These are phyloP conservation scores for Arxiozyma heterogenica DNA, from an alignment of 1,139 yeast species.

Conservation along the genomic window DNA sequence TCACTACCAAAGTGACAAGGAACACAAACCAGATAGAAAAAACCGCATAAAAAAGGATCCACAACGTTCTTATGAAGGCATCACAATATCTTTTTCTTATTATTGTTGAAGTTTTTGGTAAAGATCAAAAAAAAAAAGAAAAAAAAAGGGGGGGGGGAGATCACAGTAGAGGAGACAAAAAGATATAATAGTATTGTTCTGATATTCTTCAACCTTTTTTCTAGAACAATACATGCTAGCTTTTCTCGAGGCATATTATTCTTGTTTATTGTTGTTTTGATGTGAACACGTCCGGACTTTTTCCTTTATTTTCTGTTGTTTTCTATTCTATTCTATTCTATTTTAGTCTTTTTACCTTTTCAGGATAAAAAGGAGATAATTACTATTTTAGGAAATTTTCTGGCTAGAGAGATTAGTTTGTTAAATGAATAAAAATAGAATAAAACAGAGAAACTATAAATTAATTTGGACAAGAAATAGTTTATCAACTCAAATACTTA, in stretches of 20 bases:
- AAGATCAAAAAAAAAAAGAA: no score
- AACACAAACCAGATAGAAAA: background rate
- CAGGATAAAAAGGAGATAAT: background rate
- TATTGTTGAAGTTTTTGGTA: no score
- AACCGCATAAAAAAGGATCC: background rate
- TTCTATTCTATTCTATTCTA: no score
- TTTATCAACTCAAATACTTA: no score
- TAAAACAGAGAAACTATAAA: no score
- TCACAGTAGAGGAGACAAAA: background rate
- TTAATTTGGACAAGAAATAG: no score
- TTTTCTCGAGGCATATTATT: background rate
- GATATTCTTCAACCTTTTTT: background rate
- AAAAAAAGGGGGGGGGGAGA: background rate
- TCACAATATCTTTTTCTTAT: no score
- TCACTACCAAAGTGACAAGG: background rate
- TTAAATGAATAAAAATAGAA: no score
- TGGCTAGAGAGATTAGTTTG: no score
- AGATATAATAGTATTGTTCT: no score
- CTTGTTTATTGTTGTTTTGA: background rate
- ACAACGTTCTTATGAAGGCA: background rate
- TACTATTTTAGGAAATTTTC: background rate
- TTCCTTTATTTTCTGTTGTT: background rate
- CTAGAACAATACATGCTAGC: background rate
- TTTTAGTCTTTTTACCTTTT: background rate
- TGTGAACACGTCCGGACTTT: background rate